Conservation (phyloP, 805 yeast species). For the Clavispora santaluciae region DNA sequence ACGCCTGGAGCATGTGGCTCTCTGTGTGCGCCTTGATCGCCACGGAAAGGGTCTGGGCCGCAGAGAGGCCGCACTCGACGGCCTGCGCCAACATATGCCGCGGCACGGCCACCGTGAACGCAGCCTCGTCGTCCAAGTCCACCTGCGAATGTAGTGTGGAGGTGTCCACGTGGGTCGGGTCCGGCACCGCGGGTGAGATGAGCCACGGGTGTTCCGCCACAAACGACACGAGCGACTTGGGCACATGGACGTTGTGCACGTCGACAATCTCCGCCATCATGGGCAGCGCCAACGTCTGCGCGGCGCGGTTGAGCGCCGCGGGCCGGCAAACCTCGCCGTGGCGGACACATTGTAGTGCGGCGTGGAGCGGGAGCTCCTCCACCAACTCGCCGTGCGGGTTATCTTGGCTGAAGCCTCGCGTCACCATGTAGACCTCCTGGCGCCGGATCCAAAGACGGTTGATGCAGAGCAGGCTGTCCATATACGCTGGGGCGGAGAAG, state of each 20-base stretch:
- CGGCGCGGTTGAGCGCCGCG: background rate
- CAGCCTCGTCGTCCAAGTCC: slow-evolving; percentile 3
- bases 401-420: slow-evolving; percentile 3
- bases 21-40: slow-evolving; percentile 4
- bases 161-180: slow-evolving; percentile 2
- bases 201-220: slow-evolving; percentile 5
- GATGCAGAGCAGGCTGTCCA: slow-evolving; percentile 10
- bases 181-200: slow-evolving; percentile 5
- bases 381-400: slow-evolving; percentile 13
- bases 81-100: background rate
- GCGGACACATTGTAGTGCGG: slow-evolving; percentile 4
- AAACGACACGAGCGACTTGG: slow-evolving; percentile 1
- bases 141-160: background rate
- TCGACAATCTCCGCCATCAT: slow-evolving; percentile 6
- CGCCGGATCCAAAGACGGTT: slow-evolving; percentile 9
- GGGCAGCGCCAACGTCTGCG: background rate
- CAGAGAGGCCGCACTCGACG: background rate
- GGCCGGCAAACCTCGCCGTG: background rate
- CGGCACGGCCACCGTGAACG: slow-evolving; percentile 3
- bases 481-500: slow-evolving; percentile 6
- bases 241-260: slow-evolving; percentile 4
- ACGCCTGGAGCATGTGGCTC: too few species aligned
- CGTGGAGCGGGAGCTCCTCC: slow-evolving; percentile 4
- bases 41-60: slow-evolving; percentile 5
- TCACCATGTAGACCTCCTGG: slow-evolving; percentile 3